Base-by-base conservation (phyloP, 2,329 filamentous ascomycete genomes). In the Xylaria sp. region DNA sequence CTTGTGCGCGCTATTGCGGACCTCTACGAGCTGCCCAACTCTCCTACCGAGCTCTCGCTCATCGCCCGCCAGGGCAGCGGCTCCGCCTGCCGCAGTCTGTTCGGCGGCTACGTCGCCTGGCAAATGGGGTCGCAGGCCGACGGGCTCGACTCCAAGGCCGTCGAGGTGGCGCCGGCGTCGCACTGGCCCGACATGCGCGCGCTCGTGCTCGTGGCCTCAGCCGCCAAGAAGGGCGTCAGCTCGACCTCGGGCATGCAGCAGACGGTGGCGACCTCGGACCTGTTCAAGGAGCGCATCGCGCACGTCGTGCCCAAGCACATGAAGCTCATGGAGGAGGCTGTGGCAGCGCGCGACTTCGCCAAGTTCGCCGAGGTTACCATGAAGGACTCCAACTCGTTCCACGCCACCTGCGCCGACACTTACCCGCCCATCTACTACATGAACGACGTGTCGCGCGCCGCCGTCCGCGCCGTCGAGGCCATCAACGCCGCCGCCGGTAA, bases 351-450 rank as follows among this genome's bases (percentile, higher is more conserved):
- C 75, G 92, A 99, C 82, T 99, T 99, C 82, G 88, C 90, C 76
- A 85, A 87, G 23, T 99, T 99, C 78, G 96, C 92, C 28, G 90
- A 93, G 79, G 88, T 98, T 71, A 97, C 96, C 18, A 99, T 98
- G 94, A 91, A 91, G 80, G 96, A 99, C 80, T 97, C 92, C 79
- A 99, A 99, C 84, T 93, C 90, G 69, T 99, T 99, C 89, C 96
- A 99, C 81, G 93, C 96, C 46, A 94, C 91, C 66, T 98, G 96
- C 80, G 85, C 97, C 75, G 96, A 99, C 80, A 98, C 96, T 1
- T 94, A 94, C 83, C 96, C 97, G 54, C 96, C 97, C 20, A 99
- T 99, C 79, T 98, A 97, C 83, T 99, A 99, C 86, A 91, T 99
- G 87, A 99, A 98, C 82, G 96, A 99, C 79, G 91, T 95, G 18